phyloP scores from a whole-genome alignment of 345 rosid species.

The Moricandia moricandioides region DNA sequence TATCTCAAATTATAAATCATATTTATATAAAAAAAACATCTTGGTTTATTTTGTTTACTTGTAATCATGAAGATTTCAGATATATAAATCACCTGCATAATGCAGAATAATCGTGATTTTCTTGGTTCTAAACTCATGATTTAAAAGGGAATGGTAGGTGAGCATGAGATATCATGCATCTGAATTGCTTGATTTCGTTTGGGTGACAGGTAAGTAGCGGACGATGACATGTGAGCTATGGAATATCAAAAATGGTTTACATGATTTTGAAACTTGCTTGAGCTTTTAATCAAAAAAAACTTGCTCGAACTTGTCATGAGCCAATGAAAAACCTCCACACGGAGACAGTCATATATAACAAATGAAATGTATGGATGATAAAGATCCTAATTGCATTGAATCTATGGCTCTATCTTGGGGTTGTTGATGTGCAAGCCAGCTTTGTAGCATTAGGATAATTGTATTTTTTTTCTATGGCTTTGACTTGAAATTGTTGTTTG shows the following conservation, averaged over 20 bases:
- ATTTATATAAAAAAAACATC: background rate
- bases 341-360: constrained; percentile 21
- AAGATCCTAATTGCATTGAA: constrained; percentile 20
- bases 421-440: constrained; percentile 39
- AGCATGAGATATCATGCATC: constrained; percentile 25
- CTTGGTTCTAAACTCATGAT: constrained; percentile 7
- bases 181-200: constrained; percentile 22
- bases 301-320: constrained; percentile 23
- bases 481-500: background rate
- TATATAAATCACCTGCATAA: background rate
- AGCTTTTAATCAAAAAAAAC: no score
- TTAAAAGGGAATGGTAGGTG: constrained; percentile 22
- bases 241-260: constrained; percentile 16
- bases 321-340: constrained; percentile 26
- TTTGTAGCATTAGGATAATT: constrained; percentile 22
- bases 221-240: constrained; percentile 34
- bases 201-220: constrained; percentile 19
- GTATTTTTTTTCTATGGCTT: background rate
- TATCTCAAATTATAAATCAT: background rate
- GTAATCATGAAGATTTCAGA: background rate
- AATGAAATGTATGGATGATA: constrained; percentile 2
- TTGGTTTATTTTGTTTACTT: background rate
- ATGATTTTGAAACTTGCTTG: constrained; percentile 27
- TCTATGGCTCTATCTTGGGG: constrained; percentile 21
- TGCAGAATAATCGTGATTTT: constrained; percentile 1